Base-by-base conservation (phyloP, 176 grass and related monocot species). In the Zizania latifolia region DNA sequence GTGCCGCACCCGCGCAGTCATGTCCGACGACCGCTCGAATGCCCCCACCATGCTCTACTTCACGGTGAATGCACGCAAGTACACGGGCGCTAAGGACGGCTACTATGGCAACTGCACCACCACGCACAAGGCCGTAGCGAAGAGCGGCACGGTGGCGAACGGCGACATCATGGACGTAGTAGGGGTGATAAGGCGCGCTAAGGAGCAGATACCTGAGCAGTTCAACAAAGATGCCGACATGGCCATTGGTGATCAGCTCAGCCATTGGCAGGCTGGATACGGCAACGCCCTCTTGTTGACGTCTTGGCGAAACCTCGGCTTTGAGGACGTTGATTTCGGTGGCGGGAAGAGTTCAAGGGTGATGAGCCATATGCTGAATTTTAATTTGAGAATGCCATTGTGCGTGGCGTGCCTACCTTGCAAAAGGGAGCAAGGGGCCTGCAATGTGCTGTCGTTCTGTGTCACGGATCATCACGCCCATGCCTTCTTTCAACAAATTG, bases 1-100 rank as follows among this genome's bases (percentile, higher is more conserved):
- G 22, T 80, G 77, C 70, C 81, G 86, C 23, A 81, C 62, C 13
- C 77, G 57, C 4, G 72, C 57, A 2, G 30, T 66, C 37, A 17
- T n/a, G 27, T n/a, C 56, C 4, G 82, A 69, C 16, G n/a, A n/a
- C n/a, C n/a, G n/a, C n/a, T 26, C 54, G 1, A 28, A 24, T 0
- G 41, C 24, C 8, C 29, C 48, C 41, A 44, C 41, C 41, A 14
- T 15, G 7, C 56, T 58, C 24, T 24, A 10, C 3, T 28, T 58
- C 27, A 26, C 24, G 10, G 23, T 10, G 24, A 29, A 58, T 24
- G 2, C 27, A 11, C 55, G 55, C 24, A 58, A 58, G 24, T 27
- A 58, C 24, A 3, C 28, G 11, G 55, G 24, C 6, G 54, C n/a
- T 9, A 27, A 27, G 21, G 54, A 26, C 39, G 39, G 39, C 11